phyloP scores from a whole-genome alignment of 1,284 basidiomycete genomes.

The Apiotrichum gracile region DNA sequence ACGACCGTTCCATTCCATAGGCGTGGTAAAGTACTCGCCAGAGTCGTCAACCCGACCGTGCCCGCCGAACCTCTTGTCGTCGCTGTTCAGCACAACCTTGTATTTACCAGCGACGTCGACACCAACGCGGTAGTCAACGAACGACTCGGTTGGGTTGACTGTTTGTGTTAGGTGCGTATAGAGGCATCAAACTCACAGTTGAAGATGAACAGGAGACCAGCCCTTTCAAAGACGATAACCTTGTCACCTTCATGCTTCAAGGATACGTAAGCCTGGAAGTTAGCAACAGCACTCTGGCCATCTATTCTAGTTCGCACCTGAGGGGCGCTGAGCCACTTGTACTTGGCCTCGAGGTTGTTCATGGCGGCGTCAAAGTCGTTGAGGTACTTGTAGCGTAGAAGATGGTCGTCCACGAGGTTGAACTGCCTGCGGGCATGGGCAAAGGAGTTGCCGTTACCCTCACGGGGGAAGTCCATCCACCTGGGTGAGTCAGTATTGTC shows the following conservation, averaged over 20 bases:
- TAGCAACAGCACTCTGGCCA: background rate
- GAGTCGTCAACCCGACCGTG: conserved; percentile 70
- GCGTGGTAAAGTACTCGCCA: conserved; percentile 70
- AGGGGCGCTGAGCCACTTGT: conserved; percentile 76
- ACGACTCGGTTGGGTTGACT: conserved; percentile 78
- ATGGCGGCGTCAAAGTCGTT: conserved; percentile 92
- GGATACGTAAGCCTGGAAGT: conserved; percentile 72
- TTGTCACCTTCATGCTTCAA: conserved; percentile 90
- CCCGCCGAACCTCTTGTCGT: conserved; percentile 82
- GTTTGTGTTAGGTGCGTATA: background rate
- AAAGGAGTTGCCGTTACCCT: conserved; percentile 90
- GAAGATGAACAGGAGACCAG: conserved; percentile 87
- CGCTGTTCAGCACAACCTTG: conserved; percentile 69
- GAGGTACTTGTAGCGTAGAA: conserved; percentile 85
- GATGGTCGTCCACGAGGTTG: conserved; percentile 80
- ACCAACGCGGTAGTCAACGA: conserved; percentile 87
- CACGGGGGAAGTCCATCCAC: conserved; percentile 98
- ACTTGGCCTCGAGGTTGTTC: conserved; percentile 74
- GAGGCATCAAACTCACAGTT: conserved; percentile 55
- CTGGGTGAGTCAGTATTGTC: conserved; percentile 43
- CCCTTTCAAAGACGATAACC: conserved; percentile 87
- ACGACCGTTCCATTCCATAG: conserved; percentile 84
- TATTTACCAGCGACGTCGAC: conserved; percentile 85
- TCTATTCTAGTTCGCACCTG: conserved; percentile 55
- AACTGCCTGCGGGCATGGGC: conserved; percentile 93